Evolutionary conservation across 2,329 filamentous ascomycete genomes (phyloP), one percentile per base, ranked within the genome.

Genomic region (Cercospora janseana): DNA sequence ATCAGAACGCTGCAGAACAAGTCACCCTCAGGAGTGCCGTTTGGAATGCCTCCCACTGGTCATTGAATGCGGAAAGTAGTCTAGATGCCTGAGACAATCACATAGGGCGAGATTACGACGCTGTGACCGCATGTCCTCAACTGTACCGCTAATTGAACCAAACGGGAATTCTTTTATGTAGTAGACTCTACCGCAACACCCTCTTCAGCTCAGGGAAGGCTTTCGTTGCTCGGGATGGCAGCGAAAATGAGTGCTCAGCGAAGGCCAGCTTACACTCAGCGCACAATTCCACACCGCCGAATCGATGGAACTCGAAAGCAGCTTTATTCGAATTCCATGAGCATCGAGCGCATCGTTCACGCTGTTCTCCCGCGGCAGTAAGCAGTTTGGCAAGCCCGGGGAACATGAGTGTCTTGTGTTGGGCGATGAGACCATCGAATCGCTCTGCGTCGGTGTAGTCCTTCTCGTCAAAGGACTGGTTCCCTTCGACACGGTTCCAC

Each of bases 401-500:
- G 26, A 28, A 28, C 26, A 28, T 28, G 26, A 28, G 26, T 6
- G 6, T 6, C 6, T 28, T 12, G 26, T 12, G 26, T 6, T 28
- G 26, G 26, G 12, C 6, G 26, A 28, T 6, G 6, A 12, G 12
- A 6, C 26, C 6, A 28, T 28, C 6, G 12, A 6, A 12, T 6
- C 26, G 6, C 26, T 6, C 26, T 6, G 6, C 26, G 6, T 28
- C 26, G 6, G 26, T 12, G 26, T 6, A 28, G 21, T 18, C 26
- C 15, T 34, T 13, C 8, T 21, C 18, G 6, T 42, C 2, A 28
- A 18, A 13, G 15, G 10, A 13, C 6, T 48, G 27, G 21, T 51
- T 37, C 16, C 15, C 10, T 20, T 64, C 61, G 16, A 66, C 20
- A 6, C 65, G 61, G 46, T 68, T 61, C 66, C 65, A 69, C 8